Base-by-base conservation (phyloP, 352 stramenopile genomes). In the Pythium phragmitis region DNA sequence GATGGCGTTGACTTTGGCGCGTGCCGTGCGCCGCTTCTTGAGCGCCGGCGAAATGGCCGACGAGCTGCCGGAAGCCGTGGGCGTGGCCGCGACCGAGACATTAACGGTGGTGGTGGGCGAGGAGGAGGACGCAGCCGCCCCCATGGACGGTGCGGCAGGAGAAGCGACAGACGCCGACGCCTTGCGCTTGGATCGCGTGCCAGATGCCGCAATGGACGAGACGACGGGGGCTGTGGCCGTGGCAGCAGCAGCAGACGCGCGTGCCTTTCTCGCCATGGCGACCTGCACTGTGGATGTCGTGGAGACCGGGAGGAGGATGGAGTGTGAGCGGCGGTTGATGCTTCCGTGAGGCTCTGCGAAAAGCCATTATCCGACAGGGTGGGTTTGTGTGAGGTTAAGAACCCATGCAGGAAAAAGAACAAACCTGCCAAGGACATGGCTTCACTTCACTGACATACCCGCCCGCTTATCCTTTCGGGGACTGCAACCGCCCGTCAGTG, bases 371-470 rank as follows among this genome's bases (percentile, higher is more conserved):
- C 21, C 21, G 21, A 21, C 21, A 21, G 21, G 17, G 12, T 26
- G 39, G 30, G 23, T 23, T 30, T 23, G 11, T n/a, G 14, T 16
- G 37, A 16, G 52, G 61, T 68, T 63, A 68, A 69, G 63, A 69
- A 69, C 54, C 55, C 55, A 21, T 51, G 28, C n/a, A 61, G 13
- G 33, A 61, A 43, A 33, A 33, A 53, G 37, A 50, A 60, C 19
- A 46, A 60, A 60, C 36, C 12, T 16, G 19, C 21, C 48, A 56
- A 33, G 30, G 42, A 64, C 55, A 69, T 69, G 63, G 63, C 54
- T 69, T 69, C 63, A 69, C 63, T 69, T 64, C 54, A 69, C 63
- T 68, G 61, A 68, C 61, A 68, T 46, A 49, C 21, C 21, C 21
- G 21, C 21, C 21, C 21, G 21, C 21, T 21, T 21, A 21, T 21